Evolutionary conservation across 768 basidiomycete genomes (phyloP).

Genomic region (Gloeostereum incarnatum): DNA sequence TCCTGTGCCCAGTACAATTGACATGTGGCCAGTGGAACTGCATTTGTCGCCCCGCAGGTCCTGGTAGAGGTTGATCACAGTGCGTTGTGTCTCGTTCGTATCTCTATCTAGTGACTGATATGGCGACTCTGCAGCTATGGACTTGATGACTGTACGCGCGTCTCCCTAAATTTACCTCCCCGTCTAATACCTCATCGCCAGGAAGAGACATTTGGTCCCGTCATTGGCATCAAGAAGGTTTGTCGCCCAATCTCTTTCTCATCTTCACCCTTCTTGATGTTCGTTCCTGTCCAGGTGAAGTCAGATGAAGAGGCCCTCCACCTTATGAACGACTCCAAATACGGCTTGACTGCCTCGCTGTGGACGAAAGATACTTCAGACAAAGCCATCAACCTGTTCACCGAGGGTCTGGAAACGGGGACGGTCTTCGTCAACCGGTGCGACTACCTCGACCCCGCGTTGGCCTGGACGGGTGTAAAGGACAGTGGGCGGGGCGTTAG

Average conservation of each 20-base stretch:
- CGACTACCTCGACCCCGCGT: slow-evolving; percentile 86
- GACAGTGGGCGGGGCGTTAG: slow-evolving; percentile 88
- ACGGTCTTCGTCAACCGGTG: slow-evolving; percentile 94
- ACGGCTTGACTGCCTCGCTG: slow-evolving; percentile 89
- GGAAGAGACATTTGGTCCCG: slow-evolving; percentile 91
- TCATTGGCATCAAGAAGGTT: slow-evolving; percentile 90
- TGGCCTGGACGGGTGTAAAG: slow-evolving; percentile 94
- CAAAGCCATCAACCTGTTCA: slow-evolving; percentile 55
- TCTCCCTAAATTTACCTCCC: neutral
- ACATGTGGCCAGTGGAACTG: slow-evolving; percentile 46
- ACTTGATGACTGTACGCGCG: slow-evolving; percentile 71
- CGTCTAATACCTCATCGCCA: slow-evolving; percentile 14
- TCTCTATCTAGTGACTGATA: slow-evolving; percentile 4
- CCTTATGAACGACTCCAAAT: slow-evolving; percentile 95
- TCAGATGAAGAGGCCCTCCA: slow-evolving; percentile 82
- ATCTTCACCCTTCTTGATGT: neutral
- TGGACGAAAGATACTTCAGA: slow-evolving; percentile 83
- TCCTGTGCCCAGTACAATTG: neutral
- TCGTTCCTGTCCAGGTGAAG: slow-evolving; percentile 44
- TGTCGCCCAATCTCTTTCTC: slow-evolving; percentile 6
- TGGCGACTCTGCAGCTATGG: slow-evolving; percentile 53
- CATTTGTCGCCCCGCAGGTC: slow-evolving; percentile 89
- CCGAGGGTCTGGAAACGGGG: slow-evolving; percentile 72
- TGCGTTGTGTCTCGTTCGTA: slow-evolving; percentile 26
- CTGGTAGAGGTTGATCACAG: slow-evolving; percentile 84